These are phyloP conservation scores for Trichoderma cornu-damae DNA, from an alignment of 2,329 filamentous ascomycete genomes.

Conservation along the genomic window DNA sequence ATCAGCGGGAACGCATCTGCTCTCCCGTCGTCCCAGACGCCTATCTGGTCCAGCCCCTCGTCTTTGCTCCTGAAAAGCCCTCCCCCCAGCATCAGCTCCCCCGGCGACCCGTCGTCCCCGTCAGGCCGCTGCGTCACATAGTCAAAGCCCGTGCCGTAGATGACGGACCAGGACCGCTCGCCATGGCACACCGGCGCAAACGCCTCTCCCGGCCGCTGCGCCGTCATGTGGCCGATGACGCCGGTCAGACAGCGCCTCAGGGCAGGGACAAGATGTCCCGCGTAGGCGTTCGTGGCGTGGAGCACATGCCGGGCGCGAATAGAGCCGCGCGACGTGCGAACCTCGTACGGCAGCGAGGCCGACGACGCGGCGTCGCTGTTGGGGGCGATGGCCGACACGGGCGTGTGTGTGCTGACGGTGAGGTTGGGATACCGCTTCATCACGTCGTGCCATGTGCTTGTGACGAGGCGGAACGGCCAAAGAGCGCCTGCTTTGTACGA, in stretches of 20 bases:
- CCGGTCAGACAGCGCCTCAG: constrained; percentile 44
- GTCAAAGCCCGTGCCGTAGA: constrained; percentile 45
- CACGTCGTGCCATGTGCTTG: constrained; percentile 41
- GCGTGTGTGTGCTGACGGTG: constrained; percentile 37
- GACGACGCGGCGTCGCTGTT: constrained; percentile 9
- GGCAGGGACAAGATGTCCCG: constrained; percentile 46
- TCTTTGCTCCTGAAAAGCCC: constrained; percentile 42
- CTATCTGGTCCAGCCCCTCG: constrained; percentile 43
- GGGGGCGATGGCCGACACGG: constrained; percentile 29
- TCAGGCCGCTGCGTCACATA: constrained; percentile 47
- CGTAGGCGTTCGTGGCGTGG: constrained; percentile 54
- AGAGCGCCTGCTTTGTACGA: constrained; percentile 45
- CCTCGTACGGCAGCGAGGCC: constrained; percentile 33
- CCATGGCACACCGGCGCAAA: constrained; percentile 30
- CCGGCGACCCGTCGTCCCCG: constrained; percentile 25
- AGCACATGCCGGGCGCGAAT: constrained; percentile 48
- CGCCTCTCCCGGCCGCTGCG: constrained; percentile 38
- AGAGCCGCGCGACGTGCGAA: constrained; percentile 42
- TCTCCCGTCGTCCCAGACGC: constrained; percentile 42
- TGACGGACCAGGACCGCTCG: constrained; percentile 46
- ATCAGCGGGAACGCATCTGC: constrained; percentile 37
- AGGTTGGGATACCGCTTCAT: constrained; percentile 33
- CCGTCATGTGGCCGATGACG: constrained; percentile 46
- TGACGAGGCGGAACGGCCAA: constrained; percentile 48
- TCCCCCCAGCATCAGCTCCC: constrained; percentile 52